Evolutionary conservation across 2,329 filamentous ascomycete genomes (phyloP).

Genomic region (Diaporthe ilicicola): DNA sequence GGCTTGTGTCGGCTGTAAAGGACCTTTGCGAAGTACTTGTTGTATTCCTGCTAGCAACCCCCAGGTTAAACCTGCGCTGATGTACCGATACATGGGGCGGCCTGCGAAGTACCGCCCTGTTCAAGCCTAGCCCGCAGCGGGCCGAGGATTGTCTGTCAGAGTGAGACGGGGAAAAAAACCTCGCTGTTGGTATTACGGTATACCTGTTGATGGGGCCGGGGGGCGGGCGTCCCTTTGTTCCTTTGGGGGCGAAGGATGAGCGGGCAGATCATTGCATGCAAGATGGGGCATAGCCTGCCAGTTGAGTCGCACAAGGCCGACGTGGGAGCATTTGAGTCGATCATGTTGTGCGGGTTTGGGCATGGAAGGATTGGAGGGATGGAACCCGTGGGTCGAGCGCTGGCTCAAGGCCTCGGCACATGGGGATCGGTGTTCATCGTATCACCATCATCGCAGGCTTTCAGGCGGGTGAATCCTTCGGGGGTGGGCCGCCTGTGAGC

Average conservation of each 20-base stretch:
- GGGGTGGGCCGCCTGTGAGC: not conserved
- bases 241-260: slow-evolving; percentile 32
- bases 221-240: not conserved
- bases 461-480: slow-evolving; percentile 3
- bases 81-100: not conserved
- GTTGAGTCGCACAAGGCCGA: not conserved
- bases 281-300: slow-evolving; percentile 23
- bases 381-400: slow-evolving; percentile 1
- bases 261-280: slow-evolving; percentile 31
- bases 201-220: too few species aligned
- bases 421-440: not conserved
- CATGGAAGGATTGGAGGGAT: not conserved
- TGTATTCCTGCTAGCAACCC: not conserved
- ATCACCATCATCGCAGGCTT: not conserved
- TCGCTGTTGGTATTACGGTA: not conserved
- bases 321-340: slow-evolving; percentile 15
- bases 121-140: not conserved
- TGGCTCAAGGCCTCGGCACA: not conserved
- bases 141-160: slow-evolving; percentile 9
- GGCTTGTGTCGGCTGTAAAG: not conserved
- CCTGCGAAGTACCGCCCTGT: not conserved
- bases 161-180: slow-evolving; percentile 8
- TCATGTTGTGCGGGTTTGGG: not conserved
- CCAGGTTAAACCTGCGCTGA: not conserved
- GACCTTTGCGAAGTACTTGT: not conserved